Evolutionary conservation across 2,329 filamentous ascomycete genomes (phyloP).

Genomic region (Nannizziopsis arthrosporioides): DNA sequence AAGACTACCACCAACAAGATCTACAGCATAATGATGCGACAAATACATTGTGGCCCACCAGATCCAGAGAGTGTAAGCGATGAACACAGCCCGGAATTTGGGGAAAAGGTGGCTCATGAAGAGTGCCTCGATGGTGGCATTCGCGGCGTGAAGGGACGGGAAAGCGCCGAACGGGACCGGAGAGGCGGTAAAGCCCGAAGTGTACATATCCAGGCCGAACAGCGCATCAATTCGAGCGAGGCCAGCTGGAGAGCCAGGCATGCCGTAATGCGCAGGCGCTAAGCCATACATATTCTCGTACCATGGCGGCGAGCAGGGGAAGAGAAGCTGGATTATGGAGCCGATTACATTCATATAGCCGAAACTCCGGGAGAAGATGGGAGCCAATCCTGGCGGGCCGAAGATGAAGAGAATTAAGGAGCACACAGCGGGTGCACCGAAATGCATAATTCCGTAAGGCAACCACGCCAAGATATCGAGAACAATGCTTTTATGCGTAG

Average conservation of each 20-base stretch:
- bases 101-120: constrained; percentile 94
- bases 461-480: constrained; percentile 87
- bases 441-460: constrained; percentile 85
- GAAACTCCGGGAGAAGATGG: constrained; percentile 74
- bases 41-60: constrained; percentile 99
- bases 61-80: constrained; percentile 79
- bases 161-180: constrained; percentile 92
- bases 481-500: constrained; percentile 70
- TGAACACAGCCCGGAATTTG: constrained; percentile 63
- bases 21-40: constrained; percentile 91
- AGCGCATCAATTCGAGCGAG: constrained; percentile 78
- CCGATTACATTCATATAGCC: constrained; percentile 86
- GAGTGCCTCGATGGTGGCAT: constrained; percentile 76
- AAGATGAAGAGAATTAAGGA: constrained; percentile 75
- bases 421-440: constrained; percentile 70
- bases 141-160: constrained; percentile 81
- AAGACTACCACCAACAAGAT: constrained; percentile 75
- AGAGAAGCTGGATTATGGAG: constrained; percentile 76
- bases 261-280: constrained; percentile 82
- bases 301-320: constrained; percentile 93
- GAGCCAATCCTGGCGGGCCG: constrained; percentile 70
- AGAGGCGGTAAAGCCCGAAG: constrained; percentile 77
- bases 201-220: constrained; percentile 87
- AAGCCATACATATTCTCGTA: constrained; percentile 90
- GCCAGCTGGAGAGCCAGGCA: constrained; percentile 78